Base-by-base conservation (phyloP, 345 rosid species). In the Eucalyptus camaldulensis region DNA sequence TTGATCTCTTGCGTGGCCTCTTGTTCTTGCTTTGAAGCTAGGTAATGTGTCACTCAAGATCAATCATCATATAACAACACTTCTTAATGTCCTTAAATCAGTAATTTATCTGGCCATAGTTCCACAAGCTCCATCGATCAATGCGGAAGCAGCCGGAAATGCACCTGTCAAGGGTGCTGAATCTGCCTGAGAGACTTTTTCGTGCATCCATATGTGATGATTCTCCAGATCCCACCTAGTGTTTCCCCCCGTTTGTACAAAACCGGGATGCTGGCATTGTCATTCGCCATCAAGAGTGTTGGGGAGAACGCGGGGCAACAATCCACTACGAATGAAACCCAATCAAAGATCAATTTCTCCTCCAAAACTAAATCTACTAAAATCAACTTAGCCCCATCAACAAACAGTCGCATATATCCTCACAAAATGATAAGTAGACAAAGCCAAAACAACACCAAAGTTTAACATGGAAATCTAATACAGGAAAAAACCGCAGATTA, bases 401-500 rank as follows among this genome's bases (percentile, higher is more conserved):
- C 58, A 21, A 53, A 10, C 10, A 1, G 10, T 4, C 4, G 8
- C 4, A 53, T 1, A 53, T 53, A 53, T 53, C 58, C 58, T 53
- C 58, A 19, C 25, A 4, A 53, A 21, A 53, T 8, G 25, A 53
- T 53, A 4, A 53, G 58, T 8, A 21, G 10, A 53, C 4, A 53
- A 21, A 53, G 4, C 25, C 58, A 53, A 53, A 53, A 53, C 25
- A 21, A 21, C 1, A 8, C 1, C 10, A 53, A 21, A 10, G 25
- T 53, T 19, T 53, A 53, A 53, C 2, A 1, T 53, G 2, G 0
- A 53, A 53, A 53, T 3, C 0, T 2, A 53, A 8, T 53, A 19
- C 0, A 0, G 24, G 25, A 19, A 53, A 19, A 53, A 50, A 15
- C 8, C 0, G 1, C 0, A 15, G 0, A 50, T 0, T 15, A 8